Conservation (phyloP, 1,139 yeast species). For the Yamadazyma sp. region DNA sequence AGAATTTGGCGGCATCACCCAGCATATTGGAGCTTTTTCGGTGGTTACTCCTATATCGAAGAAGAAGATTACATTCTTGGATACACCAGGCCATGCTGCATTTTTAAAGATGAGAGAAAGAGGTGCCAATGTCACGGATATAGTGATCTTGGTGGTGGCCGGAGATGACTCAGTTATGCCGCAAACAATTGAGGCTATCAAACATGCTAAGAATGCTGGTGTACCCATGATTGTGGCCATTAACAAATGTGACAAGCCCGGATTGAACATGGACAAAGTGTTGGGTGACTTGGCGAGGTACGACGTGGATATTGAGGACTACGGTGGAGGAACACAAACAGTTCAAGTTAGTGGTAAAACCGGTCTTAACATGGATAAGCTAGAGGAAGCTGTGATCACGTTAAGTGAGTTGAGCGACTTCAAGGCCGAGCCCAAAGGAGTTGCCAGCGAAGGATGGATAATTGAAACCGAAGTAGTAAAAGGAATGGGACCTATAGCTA, state of each 20-base stretch:
- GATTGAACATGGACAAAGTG: constrained; percentile 70
- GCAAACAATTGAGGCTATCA: constrained; percentile 93
- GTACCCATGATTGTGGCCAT: constrained; percentile 90
- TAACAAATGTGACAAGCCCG: constrained; percentile 86
- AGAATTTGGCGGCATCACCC: constrained; percentile 97
- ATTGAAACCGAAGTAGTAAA: constrained; percentile 82
- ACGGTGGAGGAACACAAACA: constrained; percentile 94
- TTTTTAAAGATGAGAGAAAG: constrained; percentile 94
- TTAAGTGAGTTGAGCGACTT: constrained; percentile 82
- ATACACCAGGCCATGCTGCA: constrained; percentile 99
- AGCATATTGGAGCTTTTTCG: constrained; percentile 96
- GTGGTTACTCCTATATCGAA: constrained; percentile 74
- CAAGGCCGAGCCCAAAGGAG: constrained; percentile 57
- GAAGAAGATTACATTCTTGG: constrained; percentile 81
- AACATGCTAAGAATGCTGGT: constrained; percentile 82
- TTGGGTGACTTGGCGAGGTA: constrained; percentile 72
- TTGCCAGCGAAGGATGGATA: constrained; percentile 81
- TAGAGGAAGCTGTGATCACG: constrained; percentile 87
- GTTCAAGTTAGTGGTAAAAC: constrained; percentile 88
- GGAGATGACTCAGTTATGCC: constrained; percentile 99
- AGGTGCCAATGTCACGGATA: constrained; percentile 93
- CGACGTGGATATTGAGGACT: constrained; percentile 85
- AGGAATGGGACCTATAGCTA: constrained; percentile 85
- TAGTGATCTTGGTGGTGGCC: constrained; percentile 91
- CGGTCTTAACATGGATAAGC: constrained; percentile 76